Percentiles rank a stretch among this genome's conserved stretches.
Conservation (phyloP, 1,284 basidiomycete genomes). For the Chiua sp. region DNA sequence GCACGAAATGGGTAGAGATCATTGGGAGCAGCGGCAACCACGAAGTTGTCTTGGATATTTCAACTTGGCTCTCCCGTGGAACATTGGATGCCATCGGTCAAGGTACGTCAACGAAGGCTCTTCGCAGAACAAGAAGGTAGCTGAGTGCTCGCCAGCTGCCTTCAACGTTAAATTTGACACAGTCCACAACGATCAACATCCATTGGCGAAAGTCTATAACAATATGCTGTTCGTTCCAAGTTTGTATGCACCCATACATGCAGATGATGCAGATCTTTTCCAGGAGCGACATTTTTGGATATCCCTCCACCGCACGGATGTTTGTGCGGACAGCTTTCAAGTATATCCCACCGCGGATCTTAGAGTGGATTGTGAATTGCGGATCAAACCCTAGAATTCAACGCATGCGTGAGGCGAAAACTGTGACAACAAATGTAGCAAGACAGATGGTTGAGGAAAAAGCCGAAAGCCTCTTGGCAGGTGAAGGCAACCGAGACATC, state of each 20-base stretch:
- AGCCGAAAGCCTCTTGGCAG: slow-evolving; percentile 36
- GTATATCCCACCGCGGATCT: slow-evolving; percentile 32
- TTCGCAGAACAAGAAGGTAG: background rate
- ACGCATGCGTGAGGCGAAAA: slow-evolving; percentile 38
- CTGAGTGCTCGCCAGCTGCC: slow-evolving; percentile 36
- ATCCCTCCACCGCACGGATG: slow-evolving; percentile 24
- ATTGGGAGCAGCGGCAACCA: slow-evolving; percentile 34
- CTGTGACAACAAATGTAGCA: slow-evolving; percentile 35
- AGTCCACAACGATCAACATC: slow-evolving; percentile 42
- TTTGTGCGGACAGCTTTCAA: slow-evolving; percentile 23
- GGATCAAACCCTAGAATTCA: slow-evolving; percentile 44
- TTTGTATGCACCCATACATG: slow-evolving; percentile 1
- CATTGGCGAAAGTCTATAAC: slow-evolving; percentile 38
- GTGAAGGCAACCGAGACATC: slow-evolving; percentile 42
- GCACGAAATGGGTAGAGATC: slow-evolving; percentile 50
- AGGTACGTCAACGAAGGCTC: slow-evolving; percentile 34
- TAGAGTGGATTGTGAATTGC: slow-evolving; percentile 44
- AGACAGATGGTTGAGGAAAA: slow-evolving; percentile 50
- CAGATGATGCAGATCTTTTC: slow-evolving; percentile 2
- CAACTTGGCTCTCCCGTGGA: slow-evolving; percentile 45
- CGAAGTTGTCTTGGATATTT: slow-evolving; percentile 46
- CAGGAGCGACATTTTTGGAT: slow-evolving; percentile 29
- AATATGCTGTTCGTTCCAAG: slow-evolving; percentile 39
- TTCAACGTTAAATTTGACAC: slow-evolving; percentile 49
- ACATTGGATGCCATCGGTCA: slow-evolving; percentile 53